Evolutionary conservation across 495 filamentous ascomycete genomes (phyloP).

Genomic region (Penicillium bialowiezense): DNA sequence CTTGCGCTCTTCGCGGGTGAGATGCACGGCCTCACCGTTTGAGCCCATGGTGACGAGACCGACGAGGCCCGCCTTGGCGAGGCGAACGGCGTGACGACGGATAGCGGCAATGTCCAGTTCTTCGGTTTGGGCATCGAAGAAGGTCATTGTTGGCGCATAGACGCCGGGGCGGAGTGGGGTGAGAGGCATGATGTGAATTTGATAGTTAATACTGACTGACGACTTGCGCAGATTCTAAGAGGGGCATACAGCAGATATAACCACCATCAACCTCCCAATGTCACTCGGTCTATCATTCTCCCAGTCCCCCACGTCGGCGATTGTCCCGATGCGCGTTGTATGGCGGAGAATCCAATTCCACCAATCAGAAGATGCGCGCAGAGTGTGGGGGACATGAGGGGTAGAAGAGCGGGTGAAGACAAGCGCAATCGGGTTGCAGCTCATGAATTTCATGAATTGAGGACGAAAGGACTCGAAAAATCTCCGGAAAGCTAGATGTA

Average conservation of each 20-base stretch:
- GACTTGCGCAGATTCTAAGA: not conserved
- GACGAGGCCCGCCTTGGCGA: slow-evolving; percentile 77
- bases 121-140: slow-evolving; percentile 79
- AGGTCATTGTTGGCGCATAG: slow-evolving; percentile 88
- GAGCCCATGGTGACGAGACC: slow-evolving; percentile 87
- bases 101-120: slow-evolving; percentile 78
- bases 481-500: too few species aligned
- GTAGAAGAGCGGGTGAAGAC: too few species aligned
- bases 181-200: slow-evolving; percentile 29
- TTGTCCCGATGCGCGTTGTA: slow-evolving; percentile 21
- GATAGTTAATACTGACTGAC: not conserved
- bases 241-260: slow-evolving; percentile 3
- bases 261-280: not conserved
- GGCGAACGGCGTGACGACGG: slow-evolving; percentile 74
- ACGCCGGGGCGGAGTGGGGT: slow-evolving; percentile 78
- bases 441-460: too few species aligned
- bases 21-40: slow-evolving; percentile 85
- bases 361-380: slow-evolving; percentile 12
- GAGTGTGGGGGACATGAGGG: slow-evolving; percentile 22
- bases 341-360: slow-evolving; percentile 25
- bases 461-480: too few species aligned
- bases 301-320: slow-evolving; percentile 27
- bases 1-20: slow-evolving; percentile 69
- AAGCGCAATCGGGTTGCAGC: too few species aligned
- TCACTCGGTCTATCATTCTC: not conserved